These are phyloP conservation scores for Kwoniella shandongensis DNA, from an alignment of 768 basidiomycete genomes.

Conservation along the genomic window DNA sequence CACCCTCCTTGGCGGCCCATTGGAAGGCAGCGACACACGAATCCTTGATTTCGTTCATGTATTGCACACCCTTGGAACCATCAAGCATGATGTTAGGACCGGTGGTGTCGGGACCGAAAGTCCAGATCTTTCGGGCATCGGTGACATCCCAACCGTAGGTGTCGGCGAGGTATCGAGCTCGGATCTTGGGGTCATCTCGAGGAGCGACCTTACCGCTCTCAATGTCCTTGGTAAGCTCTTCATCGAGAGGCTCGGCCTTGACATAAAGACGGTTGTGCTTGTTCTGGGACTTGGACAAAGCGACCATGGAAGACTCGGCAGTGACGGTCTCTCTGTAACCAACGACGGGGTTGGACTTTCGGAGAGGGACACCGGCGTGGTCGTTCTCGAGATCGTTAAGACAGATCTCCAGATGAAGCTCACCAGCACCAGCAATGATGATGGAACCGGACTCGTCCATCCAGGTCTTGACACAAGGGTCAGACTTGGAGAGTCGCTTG, in stretches of 20 bases:
- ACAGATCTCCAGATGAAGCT: conserved; percentile 98
- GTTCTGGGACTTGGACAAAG: conserved; percentile 98
- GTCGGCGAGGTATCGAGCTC: conserved; percentile 93
- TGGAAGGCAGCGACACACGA: conserved; percentile 99
- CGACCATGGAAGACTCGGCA: conserved; percentile 90
- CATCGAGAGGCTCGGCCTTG: conserved; percentile 88
- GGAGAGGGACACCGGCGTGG: conserved; percentile 98
- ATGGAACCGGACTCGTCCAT: conserved; percentile 91
- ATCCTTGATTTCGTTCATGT: conserved; percentile 99
- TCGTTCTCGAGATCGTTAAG: conserved; percentile 99
- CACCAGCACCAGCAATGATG: conserved; percentile 98
- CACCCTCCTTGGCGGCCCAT: conserved; percentile 99
- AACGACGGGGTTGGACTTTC: conserved; percentile 92
- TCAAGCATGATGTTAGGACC: conserved; percentile 97
- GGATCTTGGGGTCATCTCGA: conserved; percentile 96
- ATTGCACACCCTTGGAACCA: conserved; percentile 98
- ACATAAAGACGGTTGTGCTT: conserved; percentile 99
- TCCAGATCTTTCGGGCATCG: conserved; percentile 99
- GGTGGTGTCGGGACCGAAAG: conserved; percentile 97
- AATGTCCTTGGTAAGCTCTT: conserved; percentile 90
- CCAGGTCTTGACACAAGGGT: conserved; percentile 97
- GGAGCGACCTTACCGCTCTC: conserved; percentile 79
- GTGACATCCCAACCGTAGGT: conserved; percentile 98
- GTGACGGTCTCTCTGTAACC: conserved; percentile 97
- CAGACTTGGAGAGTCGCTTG: conserved; percentile 99